phyloP scores from a whole-genome alignment of 148 eudicot genomes.

The Rhododendron ferrugineum region DNA sequence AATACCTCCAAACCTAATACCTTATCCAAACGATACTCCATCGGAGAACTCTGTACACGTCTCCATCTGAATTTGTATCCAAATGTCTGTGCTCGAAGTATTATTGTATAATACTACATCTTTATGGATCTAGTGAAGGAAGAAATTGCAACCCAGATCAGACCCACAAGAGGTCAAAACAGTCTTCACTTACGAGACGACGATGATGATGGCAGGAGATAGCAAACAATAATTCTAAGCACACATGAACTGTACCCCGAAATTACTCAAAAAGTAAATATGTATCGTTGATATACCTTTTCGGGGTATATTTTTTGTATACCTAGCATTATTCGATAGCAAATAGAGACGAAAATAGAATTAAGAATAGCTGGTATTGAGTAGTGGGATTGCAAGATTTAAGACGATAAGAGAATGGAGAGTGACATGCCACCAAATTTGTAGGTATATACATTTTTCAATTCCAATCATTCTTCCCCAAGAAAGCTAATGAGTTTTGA shows the following conservation, averaged over 20 bases:
- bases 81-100: background rate
- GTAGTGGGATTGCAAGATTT: background rate
- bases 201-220: background rate
- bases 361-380: background rate
- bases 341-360: background rate
- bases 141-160: background rate
- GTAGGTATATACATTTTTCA: background rate
- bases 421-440: constrained; percentile 4
- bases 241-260: no score
- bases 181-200: background rate
- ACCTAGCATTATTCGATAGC: no score
- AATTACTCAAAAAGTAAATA: no score
- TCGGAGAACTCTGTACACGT: background rate
- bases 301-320: no score
- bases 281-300: no score
- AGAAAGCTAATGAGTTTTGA: background rate
- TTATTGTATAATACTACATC: background rate
- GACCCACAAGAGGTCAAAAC: background rate
- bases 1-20: no score
- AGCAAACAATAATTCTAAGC: no score
- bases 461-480: background rate
- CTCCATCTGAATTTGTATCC: background rate
- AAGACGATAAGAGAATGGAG: background rate
- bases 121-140: background rate
- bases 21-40: no score